A percentile compares a stretch with the other conserved stretches of the same genome.
Evolutionary conservation across 2,329 filamentous ascomycete genomes (phyloP).

Genomic region (Sphaerulina vaccinii): DNA sequence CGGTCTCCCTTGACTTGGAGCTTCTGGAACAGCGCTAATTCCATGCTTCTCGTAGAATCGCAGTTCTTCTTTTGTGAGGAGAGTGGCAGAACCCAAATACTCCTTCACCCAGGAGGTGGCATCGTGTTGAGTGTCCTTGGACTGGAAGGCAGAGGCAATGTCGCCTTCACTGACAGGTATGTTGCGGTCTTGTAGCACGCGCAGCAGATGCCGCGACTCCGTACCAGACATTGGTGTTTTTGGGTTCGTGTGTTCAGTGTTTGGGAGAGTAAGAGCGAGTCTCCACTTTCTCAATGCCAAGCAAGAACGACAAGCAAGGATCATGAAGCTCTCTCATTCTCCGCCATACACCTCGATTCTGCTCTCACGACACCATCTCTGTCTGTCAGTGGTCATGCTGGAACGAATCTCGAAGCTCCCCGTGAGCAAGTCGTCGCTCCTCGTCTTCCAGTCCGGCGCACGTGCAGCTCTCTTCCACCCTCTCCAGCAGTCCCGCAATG

Average conservation of each 20-base stretch:
- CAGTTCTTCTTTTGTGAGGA: conserved; percentile 51
- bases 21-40: background rate
- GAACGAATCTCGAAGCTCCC: conserved; percentile 12
- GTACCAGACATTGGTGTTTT: background rate
- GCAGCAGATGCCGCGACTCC: conserved; percentile 43
- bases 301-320: background rate
- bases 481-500: conserved; percentile 17
- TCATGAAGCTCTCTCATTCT: conserved; percentile 3
- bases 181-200: conserved; percentile 46
- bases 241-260: background rate
- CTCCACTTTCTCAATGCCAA: background rate
- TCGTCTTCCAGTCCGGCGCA: conserved; percentile 14
- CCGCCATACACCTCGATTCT: conserved; percentile 2
- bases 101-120: conserved; percentile 48
- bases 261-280: background rate
- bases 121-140: conserved; percentile 41
- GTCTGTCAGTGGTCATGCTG: too few species aligned
- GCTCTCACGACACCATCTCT: too few species aligned
- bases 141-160: conserved; percentile 49
- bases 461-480: conserved; percentile 8
- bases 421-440: conserved; percentile 14
- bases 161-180: conserved; percentile 47
- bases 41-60: conserved; percentile 42
- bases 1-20: conserved; percentile 39
- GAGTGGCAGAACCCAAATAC: conserved; percentile 46